Conservation (phyloP, 192 early-diverging fungal genomes). For the Pilaira anomala region DNA sequence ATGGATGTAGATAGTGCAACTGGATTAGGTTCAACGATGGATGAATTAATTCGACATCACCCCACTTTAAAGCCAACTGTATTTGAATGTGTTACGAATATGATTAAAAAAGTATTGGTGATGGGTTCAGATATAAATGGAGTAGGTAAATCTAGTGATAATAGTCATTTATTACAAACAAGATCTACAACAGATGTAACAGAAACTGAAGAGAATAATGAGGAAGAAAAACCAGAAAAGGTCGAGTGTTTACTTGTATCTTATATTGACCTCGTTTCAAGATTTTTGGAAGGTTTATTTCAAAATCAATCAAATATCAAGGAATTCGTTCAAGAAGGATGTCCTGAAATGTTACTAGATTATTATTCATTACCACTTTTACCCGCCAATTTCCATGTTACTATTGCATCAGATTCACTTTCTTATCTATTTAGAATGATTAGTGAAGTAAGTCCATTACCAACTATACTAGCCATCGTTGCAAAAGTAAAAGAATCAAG, state of each 20-base stretch:
- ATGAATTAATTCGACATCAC: conserved; percentile 96
- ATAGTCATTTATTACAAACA: conserved; percentile 43
- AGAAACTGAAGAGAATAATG: neutral
- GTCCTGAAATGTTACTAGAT: conserved; percentile 58
- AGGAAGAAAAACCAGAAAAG: conserved; percentile 47
- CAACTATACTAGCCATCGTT: conserved; percentile 52
- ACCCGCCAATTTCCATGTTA: conserved; percentile 70
- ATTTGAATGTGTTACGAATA: conserved; percentile 62
- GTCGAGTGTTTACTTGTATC: conserved; percentile 51
- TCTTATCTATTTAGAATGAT: conserved; percentile 68
- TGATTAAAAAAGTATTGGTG: conserved; percentile 65
- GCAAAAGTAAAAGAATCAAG: conserved; percentile 50
- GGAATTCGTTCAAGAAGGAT: conserved; percentile 69
- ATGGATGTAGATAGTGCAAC: conserved; percentile 82
- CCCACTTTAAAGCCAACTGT: conserved; percentile 75
- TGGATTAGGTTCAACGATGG: conserved; percentile 80
- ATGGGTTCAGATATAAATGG: conserved; percentile 47
- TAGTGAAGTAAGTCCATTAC: conserved; percentile 59
- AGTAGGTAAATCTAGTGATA: conserved; percentile 29
- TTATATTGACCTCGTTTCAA: conserved; percentile 63
- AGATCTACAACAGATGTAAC: conserved; percentile 7
- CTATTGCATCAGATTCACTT: conserved; percentile 61
- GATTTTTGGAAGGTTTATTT: conserved; percentile 85
- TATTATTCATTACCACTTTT: conserved; percentile 64
- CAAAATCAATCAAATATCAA: conserved; percentile 71